Base-by-base conservation (phyloP, 192 early-diverging fungal genomes). In the Ambispora gerdemannii region DNA sequence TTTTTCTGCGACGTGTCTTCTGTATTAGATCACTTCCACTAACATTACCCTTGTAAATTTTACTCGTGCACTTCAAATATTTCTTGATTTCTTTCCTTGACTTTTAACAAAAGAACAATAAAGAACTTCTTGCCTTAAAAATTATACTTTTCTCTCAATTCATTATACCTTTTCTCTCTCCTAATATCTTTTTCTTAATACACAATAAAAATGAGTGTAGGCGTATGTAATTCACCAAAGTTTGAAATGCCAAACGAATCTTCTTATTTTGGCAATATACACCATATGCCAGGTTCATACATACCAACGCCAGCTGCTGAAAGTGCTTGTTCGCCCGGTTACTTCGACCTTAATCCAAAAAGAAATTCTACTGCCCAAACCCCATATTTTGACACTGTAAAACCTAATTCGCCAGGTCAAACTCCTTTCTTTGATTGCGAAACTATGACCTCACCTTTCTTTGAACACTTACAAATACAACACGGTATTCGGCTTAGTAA, bases 371-470 rank as follows among this genome's bases (percentile, higher is more conserved):
- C 38, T 11, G 31, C 22, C 3, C 22, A 34, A 55, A 55, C 67
- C 33, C 67, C 67, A 55, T 69, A 36, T 56, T 69, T 56, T 33
- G 67, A 69, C 36, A 31, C 6, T 1, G 4, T 20, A 3, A 67
- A 67, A 53, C 17, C 28, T 3, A 24, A 51, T 24, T 63, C 62
- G 3, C 50, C 66, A 3, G 50, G 11, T 22, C 50, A 32, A 36
- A 67, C 66, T 22, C 66, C 66, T 17, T 67, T 53, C 32, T 67
- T 11, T 28, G 67, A 69, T 20, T 69, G 67, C 20, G 67, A 69
- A 33, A 10, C 60, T n/a, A n/a, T 62, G 32, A 15, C 24, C 4
- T 32, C 65, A 10, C 65, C 65, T 31, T 67, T 30, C 13, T 33
- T 67, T 67, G 65, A 67, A 32, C n/a, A 67, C 30, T 30, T 67